Percentiles rank a stretch among this genome's conserved stretches.
phyloP scores from a whole-genome alignment of 129 eudicot species.

The Daucus carota region DH1_v3.0 NC_030386.2:26706001-26706500 shows the following conservation, averaged over 20 bases:
- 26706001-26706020: slow-evolving; percentile 59
- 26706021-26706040: slow-evolving; percentile 76
- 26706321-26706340: neutral
- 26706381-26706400: neutral
- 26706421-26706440: no score
- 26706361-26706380: neutral
- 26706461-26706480: neutral
- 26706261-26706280: neutral
- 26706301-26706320: neutral
- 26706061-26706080: no score
- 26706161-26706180: neutral
- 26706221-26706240: slow-evolving; percentile 43
- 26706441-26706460: neutral
- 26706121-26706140: no score
- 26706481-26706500: neutral
- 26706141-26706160: neutral
- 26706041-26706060: no score
- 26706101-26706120: no score
- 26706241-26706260: slow-evolving; percentile 4
- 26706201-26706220: slow-evolving; percentile 45
- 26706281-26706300: neutral
- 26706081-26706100: no score
- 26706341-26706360: neutral
- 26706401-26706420: no score
- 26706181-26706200: slow-evolving; percentile 36